phyloP scores from a whole-genome alignment of 768 basidiomycete species.

The Strobilomyces dryophilus region DNA sequence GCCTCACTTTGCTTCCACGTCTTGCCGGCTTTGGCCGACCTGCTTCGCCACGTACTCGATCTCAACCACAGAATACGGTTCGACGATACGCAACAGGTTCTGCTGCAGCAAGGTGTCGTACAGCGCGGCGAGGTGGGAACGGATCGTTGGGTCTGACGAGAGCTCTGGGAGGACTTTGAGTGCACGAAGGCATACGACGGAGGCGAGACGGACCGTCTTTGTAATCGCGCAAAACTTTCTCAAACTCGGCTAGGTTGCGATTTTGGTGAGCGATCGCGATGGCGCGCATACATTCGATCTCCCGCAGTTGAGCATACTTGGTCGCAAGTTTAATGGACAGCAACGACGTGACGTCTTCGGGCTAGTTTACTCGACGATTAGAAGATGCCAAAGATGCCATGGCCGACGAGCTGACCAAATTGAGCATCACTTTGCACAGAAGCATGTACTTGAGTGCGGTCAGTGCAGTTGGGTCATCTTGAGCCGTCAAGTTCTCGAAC shows the following conservation, averaged over 20 bases:
- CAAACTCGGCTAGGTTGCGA: conserved; percentile 85
- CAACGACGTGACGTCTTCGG: conserved; percentile 89
- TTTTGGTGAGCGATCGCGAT: conserved; percentile 93
- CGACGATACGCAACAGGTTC: conserved; percentile 91
- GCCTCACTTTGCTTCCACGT: conserved; percentile 86
- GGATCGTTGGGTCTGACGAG: conserved; percentile 92
- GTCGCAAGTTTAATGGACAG: conserved; percentile 82
- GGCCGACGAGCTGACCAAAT: conserved; percentile 57
- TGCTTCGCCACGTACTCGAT: conserved; percentile 81
- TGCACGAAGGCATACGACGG: neutral
- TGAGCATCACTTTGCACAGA: conserved; percentile 97
- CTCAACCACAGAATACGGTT: conserved; percentile 93
- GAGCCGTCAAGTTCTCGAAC: conserved; percentile 81
- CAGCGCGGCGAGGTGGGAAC: conserved; percentile 87
- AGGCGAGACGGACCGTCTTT: conserved; percentile 53
- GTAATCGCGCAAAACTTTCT: conserved; percentile 83
- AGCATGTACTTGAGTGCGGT: conserved; percentile 97
- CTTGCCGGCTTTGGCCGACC: conserved; percentile 83
- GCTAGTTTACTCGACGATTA: conserved; percentile 40
- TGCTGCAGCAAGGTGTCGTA: conserved; percentile 97
- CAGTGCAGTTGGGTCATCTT: conserved; percentile 73
- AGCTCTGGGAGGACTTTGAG: conserved; percentile 55
- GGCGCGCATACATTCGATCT: conserved; percentile 94
- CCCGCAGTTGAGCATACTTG: conserved; percentile 82
- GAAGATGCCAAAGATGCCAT: neutral